These are phyloP conservation scores for Typha latifolia DNA, from an alignment of 176 grass and related monocot species.

Conservation along the genomic window DNA sequence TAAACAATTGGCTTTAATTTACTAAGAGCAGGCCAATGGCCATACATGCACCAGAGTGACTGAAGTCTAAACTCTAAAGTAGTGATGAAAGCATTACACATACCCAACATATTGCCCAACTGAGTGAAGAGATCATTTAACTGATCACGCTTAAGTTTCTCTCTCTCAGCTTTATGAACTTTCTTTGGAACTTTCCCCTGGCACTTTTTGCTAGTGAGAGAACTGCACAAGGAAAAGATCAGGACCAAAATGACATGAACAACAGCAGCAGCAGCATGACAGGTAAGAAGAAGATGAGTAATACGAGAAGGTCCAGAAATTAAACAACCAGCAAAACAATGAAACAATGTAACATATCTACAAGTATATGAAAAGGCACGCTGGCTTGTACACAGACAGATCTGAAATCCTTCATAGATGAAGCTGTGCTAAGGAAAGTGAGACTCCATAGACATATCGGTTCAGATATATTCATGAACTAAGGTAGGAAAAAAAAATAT, in stretches of 20 bases:
- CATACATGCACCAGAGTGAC: not conserved
- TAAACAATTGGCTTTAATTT: not conserved
- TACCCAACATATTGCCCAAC: conserved; percentile 58
- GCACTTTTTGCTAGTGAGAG: conserved; percentile 35
- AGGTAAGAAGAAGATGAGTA: too few species aligned
- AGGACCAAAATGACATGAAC: not conserved
- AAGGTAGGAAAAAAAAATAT: too few species aligned
- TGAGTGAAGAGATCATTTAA: conserved; percentile 67
- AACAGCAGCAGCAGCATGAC: too few species aligned
- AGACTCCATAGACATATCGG: too few species aligned
- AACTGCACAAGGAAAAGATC: conserved; percentile 20
- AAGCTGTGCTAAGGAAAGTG: too few species aligned
- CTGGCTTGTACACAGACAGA: too few species aligned
- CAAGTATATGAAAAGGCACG: too few species aligned
- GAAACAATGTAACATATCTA: too few species aligned
- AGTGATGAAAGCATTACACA: conserved; percentile 1
- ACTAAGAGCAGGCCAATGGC: not conserved
- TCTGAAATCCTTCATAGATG: too few species aligned
- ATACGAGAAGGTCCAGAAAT: too few species aligned
- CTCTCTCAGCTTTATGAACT: conserved; percentile 64
- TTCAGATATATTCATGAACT: too few species aligned
- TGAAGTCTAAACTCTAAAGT: not conserved
- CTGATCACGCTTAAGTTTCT: conserved; percentile 80
- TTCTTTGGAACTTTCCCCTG: conserved; percentile 49
- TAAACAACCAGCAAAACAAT: too few species aligned